Percentiles rank a stretch among this genome's conserved stretches.
phyloP scores from a whole-genome alignment of 805 yeast species.

The Metschnikowia borealis region DNA sequence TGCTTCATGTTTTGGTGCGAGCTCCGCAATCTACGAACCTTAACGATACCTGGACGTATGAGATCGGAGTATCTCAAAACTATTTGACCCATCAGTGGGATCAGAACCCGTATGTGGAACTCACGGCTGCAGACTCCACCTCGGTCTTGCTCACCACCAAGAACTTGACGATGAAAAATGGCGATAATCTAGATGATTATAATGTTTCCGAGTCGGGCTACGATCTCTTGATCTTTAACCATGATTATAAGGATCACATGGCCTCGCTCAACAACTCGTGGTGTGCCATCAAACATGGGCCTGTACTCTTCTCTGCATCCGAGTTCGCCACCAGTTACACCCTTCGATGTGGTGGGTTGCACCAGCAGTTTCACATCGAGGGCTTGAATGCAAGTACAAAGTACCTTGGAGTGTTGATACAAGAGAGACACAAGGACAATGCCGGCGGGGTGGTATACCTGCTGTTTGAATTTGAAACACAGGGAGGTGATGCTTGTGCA shows the following conservation, averaged over 20 bases:
- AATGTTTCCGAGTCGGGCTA: conserved; percentile 29
- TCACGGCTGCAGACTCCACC: conserved; percentile 67
- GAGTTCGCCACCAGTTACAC: conserved; percentile 36
- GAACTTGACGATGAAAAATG: conserved; percentile 29
- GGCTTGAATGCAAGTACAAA: conserved; percentile 58
- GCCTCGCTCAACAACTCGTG: conserved; percentile 49
- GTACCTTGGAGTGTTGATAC: conserved; percentile 63
- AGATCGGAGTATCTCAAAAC: conserved; percentile 61
- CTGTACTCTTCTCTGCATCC: conserved; percentile 25
- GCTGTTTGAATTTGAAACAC: conserved; percentile 54
- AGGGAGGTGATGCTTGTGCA: conserved; percentile 57
- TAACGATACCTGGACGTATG: conserved; percentile 52
- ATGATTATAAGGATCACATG: conserved; percentile 34
- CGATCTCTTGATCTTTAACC: conserved; percentile 46
- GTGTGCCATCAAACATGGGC: conserved; percentile 67
- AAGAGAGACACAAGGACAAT: conserved; percentile 32
- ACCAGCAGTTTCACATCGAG: conserved; percentile 58
- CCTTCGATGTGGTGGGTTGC: conserved; percentile 42
- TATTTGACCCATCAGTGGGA: conserved; percentile 72
- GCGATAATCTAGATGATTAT: conserved; percentile 9
- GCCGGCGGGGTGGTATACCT: conserved; percentile 64
- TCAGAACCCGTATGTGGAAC: conserved; percentile 46
- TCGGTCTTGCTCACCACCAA: conserved; percentile 67
- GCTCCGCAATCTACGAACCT: conserved; percentile 39
- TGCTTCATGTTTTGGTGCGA: conserved; percentile 35